These are phyloP conservation scores for Blepharisma stoltei DNA, from an alignment of 73 alveolate species.

Conservation along the genomic window DNA sequence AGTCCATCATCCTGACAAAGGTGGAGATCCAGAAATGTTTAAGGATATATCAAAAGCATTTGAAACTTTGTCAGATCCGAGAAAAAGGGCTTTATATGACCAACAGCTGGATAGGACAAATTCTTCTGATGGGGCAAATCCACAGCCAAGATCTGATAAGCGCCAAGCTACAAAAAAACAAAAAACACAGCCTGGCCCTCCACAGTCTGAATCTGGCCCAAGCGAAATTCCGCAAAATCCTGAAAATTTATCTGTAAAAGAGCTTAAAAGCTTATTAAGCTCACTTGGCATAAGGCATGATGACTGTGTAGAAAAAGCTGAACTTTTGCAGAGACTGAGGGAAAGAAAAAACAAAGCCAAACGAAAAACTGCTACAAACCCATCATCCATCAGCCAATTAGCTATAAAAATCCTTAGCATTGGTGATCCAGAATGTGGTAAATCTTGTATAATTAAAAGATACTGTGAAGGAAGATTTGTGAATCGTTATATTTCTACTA, in stretches of 20 bases:
- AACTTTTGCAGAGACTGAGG: constrained; percentile 44
- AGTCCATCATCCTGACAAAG: constrained; percentile 80
- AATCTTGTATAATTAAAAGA: constrained; percentile 94
- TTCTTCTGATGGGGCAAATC: constrained; percentile 51
- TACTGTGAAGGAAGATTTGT: constrained; percentile 98
- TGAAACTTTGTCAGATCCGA: constrained; percentile 54
- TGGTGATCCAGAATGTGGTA: constrained; percentile 98
- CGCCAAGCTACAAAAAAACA: constrained; percentile 22
- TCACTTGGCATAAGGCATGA: constrained; percentile 72
- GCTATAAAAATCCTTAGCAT: constrained; percentile 82
- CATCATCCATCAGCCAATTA: constrained; percentile 30
- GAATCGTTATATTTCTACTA: constrained; percentile 92
- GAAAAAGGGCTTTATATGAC: constrained; percentile 62
- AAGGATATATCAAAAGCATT: constrained; percentile 62
- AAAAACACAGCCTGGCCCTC: constrained; percentile 28
- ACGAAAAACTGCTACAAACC: not conserved
- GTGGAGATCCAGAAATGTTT: constrained; percentile 76
- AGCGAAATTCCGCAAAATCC: constrained; percentile 70
- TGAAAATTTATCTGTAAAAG: constrained; percentile 61
- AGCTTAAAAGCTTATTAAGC: constrained; percentile 60
- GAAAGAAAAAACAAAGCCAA: constrained; percentile 38
- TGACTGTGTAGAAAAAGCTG: constrained; percentile 78
- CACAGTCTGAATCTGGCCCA: constrained; percentile 19
- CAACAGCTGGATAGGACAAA: constrained; percentile 52
- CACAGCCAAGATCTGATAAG: constrained; percentile 29